Evolutionary conservation across 2,329 filamentous ascomycete genomes (phyloP).

Genomic region (Aspergillus quadrilineatus): DNA sequence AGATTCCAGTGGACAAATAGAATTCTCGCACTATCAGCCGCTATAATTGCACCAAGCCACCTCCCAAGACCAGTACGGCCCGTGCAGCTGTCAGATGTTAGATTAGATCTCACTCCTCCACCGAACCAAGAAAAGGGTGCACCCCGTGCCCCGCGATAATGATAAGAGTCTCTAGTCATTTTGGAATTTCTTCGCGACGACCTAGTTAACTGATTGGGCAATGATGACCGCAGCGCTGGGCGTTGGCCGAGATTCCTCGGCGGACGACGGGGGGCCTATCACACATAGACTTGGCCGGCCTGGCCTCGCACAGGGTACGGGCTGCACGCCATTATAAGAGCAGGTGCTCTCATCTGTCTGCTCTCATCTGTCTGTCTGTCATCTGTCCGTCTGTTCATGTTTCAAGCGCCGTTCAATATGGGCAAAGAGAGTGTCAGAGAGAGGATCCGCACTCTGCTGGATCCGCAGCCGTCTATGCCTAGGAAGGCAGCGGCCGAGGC

Average conservation of each 20-base stretch:
- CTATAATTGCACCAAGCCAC: too few relatives aligned
- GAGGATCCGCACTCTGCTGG: neutral
- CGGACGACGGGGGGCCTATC: neutral
- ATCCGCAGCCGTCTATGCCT: neutral
- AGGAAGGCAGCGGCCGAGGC: too few relatives aligned
- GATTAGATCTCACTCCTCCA: too few relatives aligned
- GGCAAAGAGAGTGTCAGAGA: neutral
- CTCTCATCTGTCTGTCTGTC: too few relatives aligned
- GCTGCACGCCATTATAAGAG: neutral
- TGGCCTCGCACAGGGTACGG: neutral
- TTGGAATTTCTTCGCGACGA: neutral
- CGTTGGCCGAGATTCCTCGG: neutral
- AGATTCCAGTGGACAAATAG: neutral
- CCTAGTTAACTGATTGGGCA: neutral
- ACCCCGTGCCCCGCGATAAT: too few relatives aligned
- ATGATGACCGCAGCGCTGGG: neutral
- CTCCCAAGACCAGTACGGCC: too few relatives aligned
- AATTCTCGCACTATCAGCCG: too few relatives aligned
- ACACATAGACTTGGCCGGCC: neutral
- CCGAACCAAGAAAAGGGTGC: too few relatives aligned
- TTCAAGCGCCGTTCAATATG: neutral
- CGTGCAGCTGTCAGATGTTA: too few relatives aligned
- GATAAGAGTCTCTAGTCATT: too few relatives aligned
- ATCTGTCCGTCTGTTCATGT: too few relatives aligned
- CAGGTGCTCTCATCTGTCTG: neutral